Evolutionary conservation across 495 filamentous ascomycete genomes (phyloP).

Genomic region (Lasiosphaeris hirsuta): DNA sequence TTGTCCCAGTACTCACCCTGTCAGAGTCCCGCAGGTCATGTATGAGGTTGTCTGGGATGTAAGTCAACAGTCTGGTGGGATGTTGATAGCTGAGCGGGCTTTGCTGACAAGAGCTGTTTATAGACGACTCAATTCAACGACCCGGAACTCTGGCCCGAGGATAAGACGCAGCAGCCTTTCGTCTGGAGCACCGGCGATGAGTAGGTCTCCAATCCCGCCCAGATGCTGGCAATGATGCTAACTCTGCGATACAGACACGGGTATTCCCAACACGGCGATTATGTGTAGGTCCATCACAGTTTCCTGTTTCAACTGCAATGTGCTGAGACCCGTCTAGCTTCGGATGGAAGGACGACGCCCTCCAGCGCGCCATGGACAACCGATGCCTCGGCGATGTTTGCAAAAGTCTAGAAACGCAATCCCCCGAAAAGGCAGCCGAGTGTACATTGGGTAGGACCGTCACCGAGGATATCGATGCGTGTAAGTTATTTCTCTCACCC

Average conservation of each 20-base stretch:
- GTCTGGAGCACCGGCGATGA: conserved; percentile 41
- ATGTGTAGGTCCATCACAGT: conserved; percentile 14
- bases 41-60: conserved; percentile 24
- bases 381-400: conserved; percentile 17
- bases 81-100: background rate
- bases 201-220: conserved; percentile 5
- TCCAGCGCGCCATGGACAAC: conserved; percentile 19
- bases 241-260: conserved; percentile 3
- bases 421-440: conserved; percentile 13
- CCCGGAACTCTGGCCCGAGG: conserved; percentile 25
- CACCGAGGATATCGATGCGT: conserved; percentile 9
- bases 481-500: background rate
- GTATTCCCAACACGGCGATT: conserved; percentile 20
- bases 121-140: conserved; percentile 40
- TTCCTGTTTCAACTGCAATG: too few relatives aligned
- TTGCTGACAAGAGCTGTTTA: background rate
- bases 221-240: background rate
- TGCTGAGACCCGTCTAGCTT: too few relatives aligned
- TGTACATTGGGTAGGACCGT: conserved; percentile 1
- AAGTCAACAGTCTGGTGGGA: background rate
- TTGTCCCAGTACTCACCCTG: conserved; percentile 17
- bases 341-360: conserved; percentile 16
- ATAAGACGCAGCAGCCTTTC: conserved; percentile 32
- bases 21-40: conserved; percentile 24
- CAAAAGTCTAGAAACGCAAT: conserved; percentile 11